phyloP scores from a whole-genome alignment of 768 basidiomycete genomes.

The Serendipita sp. region DNA sequence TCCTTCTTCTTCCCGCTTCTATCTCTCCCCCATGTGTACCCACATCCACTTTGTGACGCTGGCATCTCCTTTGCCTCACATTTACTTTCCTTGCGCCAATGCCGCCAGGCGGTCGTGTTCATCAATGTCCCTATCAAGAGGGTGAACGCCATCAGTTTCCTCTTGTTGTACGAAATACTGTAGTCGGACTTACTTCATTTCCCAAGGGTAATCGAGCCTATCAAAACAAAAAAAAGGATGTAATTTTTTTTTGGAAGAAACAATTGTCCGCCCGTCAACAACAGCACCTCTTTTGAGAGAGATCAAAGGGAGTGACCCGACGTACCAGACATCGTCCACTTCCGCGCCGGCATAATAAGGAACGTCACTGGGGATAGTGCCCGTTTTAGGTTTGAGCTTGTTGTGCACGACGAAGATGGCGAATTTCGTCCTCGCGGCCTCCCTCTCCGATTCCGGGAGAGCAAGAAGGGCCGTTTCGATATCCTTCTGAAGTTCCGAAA shows the following conservation, averaged over 20 bases:
- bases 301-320: not conserved
- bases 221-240: conserved; percentile 11
- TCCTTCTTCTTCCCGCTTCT: no score
- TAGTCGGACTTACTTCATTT: conserved; percentile 39
- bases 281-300: not conserved
- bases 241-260: no score
- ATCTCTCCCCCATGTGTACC: no score
- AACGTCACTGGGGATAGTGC: conserved; percentile 46
- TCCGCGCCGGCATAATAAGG: conserved; percentile 79
- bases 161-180: not conserved
- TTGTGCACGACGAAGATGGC: conserved; percentile 91
- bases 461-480: conserved; percentile 53
- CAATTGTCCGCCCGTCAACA: no score
- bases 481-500: conserved; percentile 79
- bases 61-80: no score
- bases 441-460: conserved; percentile 57
- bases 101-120: conserved; percentile 53
- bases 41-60: no score
- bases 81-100: conserved; percentile 21
- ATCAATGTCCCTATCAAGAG: conserved; percentile 49
- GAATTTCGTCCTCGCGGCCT: conserved; percentile 64
- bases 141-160: not conserved
- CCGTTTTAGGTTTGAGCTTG: conserved; percentile 79
- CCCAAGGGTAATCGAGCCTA: conserved; percentile 81
- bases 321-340: conserved; percentile 56